Conservation (phyloP, 2,329 filamentous ascomycete genomes). For the Achaetomium macrosporum region DNA sequence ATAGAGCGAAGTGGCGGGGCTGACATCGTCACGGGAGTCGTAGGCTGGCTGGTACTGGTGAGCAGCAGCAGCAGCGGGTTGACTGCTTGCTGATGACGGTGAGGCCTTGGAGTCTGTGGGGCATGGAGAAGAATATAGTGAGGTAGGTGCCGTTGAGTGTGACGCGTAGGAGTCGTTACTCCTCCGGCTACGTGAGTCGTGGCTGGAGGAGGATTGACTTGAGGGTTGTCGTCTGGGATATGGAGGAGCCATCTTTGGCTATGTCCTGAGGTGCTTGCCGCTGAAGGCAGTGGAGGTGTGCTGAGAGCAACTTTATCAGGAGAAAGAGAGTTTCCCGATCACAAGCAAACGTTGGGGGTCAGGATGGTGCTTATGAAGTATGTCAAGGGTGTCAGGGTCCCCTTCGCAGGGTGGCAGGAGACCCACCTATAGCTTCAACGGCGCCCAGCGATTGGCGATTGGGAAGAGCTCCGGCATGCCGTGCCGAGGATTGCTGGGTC, state of each 20-base stretch:
- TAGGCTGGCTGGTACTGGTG: slow-evolving; percentile 15
- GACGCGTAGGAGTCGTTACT: slow-evolving; percentile 44
- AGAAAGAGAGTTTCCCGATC: slow-evolving; percentile 13
- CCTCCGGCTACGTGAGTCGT: slow-evolving; percentile 33
- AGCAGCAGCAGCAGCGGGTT: slow-evolving; percentile 4
- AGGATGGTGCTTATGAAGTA: slow-evolving; percentile 12
- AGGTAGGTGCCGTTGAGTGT: slow-evolving; percentile 43
- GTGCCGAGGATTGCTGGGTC: slow-evolving; percentile 14
- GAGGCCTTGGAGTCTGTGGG: slow-evolving; percentile 34
- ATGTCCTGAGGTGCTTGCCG: slow-evolving; percentile 8
- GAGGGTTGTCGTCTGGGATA: slow-evolving; percentile 34
- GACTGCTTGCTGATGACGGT: slow-evolving; percentile 10
- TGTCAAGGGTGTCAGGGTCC: background rate
- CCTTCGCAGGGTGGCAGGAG: background rate
- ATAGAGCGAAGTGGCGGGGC: slow-evolving; percentile 30
- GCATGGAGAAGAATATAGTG: slow-evolving; percentile 37
- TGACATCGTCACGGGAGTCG: slow-evolving; percentile 23
- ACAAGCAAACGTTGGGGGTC: background rate
- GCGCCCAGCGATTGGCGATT: slow-evolving; percentile 15
- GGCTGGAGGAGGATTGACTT: slow-evolving; percentile 33
- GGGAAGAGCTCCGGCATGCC: slow-evolving; percentile 10
- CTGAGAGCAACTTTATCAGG: slow-evolving; percentile 9
- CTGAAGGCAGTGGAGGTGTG: background rate
- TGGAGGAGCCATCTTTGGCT: slow-evolving; percentile 29
- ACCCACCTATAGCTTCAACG: background rate